Conservation (phyloP, 495 filamentous ascomycete genomes). For the Aspergillus cristatus region DNA sequence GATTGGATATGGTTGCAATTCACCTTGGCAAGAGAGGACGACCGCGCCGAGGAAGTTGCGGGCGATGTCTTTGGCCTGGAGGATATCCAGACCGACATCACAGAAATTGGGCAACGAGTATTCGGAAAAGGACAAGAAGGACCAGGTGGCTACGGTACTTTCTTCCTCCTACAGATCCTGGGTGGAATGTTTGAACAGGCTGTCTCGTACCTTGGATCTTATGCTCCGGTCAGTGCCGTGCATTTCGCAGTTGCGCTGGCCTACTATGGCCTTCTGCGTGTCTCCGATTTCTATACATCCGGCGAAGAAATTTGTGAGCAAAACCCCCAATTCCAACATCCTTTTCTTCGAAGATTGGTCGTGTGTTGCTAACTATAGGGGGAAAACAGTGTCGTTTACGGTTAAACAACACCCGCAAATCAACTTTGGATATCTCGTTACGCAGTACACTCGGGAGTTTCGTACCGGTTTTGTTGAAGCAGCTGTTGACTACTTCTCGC, state of each 20-base stretch:
- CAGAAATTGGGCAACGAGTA: conserved; percentile 80
- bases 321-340: conserved; percentile 1
- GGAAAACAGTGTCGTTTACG: conserved; percentile 46
- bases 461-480: conserved; percentile 75
- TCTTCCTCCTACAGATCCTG: conserved; percentile 83
- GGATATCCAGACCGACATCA: conserved; percentile 74
- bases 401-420: conserved; percentile 79
- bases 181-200: conserved; percentile 95
- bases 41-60: conserved; percentile 71
- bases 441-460: conserved; percentile 93
- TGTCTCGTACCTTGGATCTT: conserved; percentile 77
- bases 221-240: conserved; percentile 82
- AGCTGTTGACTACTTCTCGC: conserved; percentile 84
- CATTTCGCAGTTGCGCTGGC: conserved; percentile 87
- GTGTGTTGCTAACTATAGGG: conserved; percentile 27
- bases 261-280: conserved; percentile 86
- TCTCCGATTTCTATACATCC: conserved; percentile 60
- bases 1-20: conserved; percentile 99
- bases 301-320: conserved; percentile 63
- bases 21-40: conserved; percentile 78
- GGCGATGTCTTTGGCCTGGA: conserved; percentile 81
- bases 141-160: conserved; percentile 73
- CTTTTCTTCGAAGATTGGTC: too few relatives aligned
- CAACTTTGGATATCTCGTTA: conserved; percentile 87
- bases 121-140: conserved; percentile 66